Percentiles rank a stretch among this genome's conserved stretches.
Evolutionary conservation across 2,329 filamentous ascomycete genomes (phyloP).

Genomic region (Raffaelea albimanens): DNA sequence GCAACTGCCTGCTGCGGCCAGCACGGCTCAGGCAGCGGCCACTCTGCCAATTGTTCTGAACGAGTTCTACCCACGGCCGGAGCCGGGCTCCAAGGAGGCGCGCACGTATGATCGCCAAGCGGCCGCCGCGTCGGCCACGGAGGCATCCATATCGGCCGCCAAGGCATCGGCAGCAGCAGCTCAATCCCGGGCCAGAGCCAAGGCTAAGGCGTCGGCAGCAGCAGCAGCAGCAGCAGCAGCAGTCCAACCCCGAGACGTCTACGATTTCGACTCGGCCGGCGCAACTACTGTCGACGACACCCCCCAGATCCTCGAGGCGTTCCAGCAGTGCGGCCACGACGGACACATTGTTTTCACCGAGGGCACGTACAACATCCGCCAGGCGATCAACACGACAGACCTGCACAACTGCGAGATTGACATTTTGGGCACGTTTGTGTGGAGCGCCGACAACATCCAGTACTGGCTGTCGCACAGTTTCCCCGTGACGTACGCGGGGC

Average conservation of each 20-base stretch:
- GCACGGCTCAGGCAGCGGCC: not conserved
- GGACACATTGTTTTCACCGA: slow-evolving; percentile 41
- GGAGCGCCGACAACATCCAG: slow-evolving; percentile 27
- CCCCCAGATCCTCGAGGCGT: slow-evolving; percentile 40
- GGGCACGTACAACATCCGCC: slow-evolving; percentile 36
- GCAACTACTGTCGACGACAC: slow-evolving; percentile 30
- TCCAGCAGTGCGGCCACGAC: slow-evolving; percentile 35
- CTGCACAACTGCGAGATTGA: slow-evolving; percentile 37
- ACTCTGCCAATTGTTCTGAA: not conserved
- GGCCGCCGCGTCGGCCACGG: not conserved
- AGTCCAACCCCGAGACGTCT: not conserved
- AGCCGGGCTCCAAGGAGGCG: slow-evolving; percentile 6
- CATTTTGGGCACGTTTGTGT: slow-evolving; percentile 34
- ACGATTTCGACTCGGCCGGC: not conserved
- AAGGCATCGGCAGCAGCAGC: not conserved
- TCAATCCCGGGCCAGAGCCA: not conserved
- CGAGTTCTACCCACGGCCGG: slow-evolving; percentile 7
- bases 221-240: not conserved
- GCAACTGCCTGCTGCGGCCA: not conserved
- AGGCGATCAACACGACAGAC: slow-evolving; percentile 37
- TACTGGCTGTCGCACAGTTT: slow-evolving; percentile 40
- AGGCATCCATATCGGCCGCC: not conserved
- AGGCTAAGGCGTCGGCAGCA: not conserved
- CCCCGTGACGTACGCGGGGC: slow-evolving; percentile 37
- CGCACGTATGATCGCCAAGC: not conserved